Evolutionary conservation across 441 rosid genomes (phyloP).

Genomic region (Gossypium davidsonii): DNA sequence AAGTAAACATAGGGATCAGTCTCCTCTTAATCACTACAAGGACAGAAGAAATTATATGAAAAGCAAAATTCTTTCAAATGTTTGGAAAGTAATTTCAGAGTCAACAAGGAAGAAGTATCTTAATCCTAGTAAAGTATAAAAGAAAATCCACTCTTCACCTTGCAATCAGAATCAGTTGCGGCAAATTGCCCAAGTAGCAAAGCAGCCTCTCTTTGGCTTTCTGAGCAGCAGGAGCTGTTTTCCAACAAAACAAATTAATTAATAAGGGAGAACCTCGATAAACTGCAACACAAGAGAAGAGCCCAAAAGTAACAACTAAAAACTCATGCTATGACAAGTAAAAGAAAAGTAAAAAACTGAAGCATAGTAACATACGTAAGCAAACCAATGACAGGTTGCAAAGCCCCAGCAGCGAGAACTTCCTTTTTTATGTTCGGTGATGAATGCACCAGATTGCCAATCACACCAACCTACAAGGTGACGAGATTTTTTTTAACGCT

Average conservation of each 20-base stretch:
- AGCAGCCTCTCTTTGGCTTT: background rate
- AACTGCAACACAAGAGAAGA: background rate
- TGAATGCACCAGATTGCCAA: conserved; percentile 39
- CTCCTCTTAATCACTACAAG: conserved; percentile 5
- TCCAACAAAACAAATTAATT: background rate
- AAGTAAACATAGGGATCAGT: background rate
- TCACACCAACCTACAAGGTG: conserved; percentile 80
- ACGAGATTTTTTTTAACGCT: background rate
- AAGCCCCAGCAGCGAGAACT: conserved; percentile 92
- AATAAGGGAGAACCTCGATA: background rate
- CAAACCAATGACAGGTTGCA: conserved; percentile 91
- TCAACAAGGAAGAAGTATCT: conserved; percentile 5
- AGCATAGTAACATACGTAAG: conserved; percentile 47
- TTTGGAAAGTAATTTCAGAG: background rate
- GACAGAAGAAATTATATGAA: background rate
- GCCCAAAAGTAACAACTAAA: background rate
- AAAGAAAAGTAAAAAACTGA: background rate
- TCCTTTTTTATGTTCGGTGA: conserved; percentile 75
- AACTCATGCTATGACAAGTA: background rate
- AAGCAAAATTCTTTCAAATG: background rate
- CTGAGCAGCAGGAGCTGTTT: background rate
- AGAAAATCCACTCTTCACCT: conserved; percentile 39
- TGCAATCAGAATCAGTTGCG: conserved; percentile 32
- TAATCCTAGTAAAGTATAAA: background rate
- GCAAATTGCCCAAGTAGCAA: background rate